Evolutionary conservation across 129 eudicot genomes (phyloP).

Genomic region (Arctium minus): DNA sequence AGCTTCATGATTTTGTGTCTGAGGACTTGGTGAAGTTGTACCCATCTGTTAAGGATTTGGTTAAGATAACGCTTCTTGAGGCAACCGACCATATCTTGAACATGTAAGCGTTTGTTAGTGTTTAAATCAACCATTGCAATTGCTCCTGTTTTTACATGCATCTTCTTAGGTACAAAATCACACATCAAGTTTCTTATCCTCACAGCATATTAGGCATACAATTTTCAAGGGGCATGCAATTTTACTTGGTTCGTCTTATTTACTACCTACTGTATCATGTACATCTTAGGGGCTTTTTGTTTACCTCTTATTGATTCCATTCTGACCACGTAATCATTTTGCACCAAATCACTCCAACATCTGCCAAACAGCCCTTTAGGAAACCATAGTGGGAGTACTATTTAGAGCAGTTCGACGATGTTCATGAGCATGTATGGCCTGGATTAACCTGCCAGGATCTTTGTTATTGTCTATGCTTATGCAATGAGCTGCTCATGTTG

Average conservation of each 20-base stretch:
- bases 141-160: not conserved
- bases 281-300: not conserved
- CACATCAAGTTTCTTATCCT: not conserved
- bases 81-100: constrained; percentile 83
- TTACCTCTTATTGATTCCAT: not conserved
- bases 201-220: not conserved
- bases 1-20: constrained; percentile 80
- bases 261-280: not conserved
- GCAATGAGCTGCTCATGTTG: constrained; percentile 1
- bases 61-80: constrained; percentile 76
- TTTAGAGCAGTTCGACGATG: not conserved
- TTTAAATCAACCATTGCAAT: not conserved
- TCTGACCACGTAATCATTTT: not conserved
- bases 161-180: not conserved
- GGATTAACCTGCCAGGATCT: not conserved
- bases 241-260: not conserved
- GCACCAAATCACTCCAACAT: not conserved
- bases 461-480: not conserved
- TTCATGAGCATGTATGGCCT: not conserved
- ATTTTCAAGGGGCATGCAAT: not conserved
- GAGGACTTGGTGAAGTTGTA: constrained; percentile 77
- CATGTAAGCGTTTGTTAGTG: constrained; percentile 42
- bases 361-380: not conserved
- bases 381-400: not conserved
- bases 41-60: constrained; percentile 70